These are phyloP conservation scores for Rhizopogon rudus DNA, from an alignment of 768 basidiomycete genomes.

Conservation along the genomic window DNA sequence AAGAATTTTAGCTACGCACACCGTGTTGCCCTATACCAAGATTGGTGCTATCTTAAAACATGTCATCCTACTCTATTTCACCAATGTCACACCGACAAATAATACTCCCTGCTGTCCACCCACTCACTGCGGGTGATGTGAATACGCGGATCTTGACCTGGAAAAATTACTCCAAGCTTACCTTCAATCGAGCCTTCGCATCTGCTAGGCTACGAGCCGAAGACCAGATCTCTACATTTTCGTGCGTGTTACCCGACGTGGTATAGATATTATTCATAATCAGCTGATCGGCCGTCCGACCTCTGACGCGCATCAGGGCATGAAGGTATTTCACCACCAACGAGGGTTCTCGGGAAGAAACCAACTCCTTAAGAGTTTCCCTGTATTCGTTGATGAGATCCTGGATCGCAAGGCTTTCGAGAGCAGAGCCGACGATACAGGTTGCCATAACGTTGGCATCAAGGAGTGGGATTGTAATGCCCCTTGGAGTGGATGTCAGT, in stretches of 20 bases:
- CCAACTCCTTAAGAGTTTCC: not conserved
- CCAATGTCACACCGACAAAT: too few relatives aligned
- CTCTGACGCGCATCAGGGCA: too few relatives aligned
- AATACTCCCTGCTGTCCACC: too few relatives aligned
- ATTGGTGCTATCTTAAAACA: not conserved
- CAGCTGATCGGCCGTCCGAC: too few relatives aligned
- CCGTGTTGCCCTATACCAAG: too few relatives aligned
- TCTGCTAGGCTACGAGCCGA: not conserved
- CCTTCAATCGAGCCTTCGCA: not conserved
- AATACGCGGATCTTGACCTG: not conserved
- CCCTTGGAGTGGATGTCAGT: not conserved
- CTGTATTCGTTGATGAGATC: not conserved
- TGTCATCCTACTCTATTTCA: too few relatives aligned
- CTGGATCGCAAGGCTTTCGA: not conserved
- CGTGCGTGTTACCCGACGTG: not conserved
- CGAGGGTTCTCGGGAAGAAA: too few relatives aligned
- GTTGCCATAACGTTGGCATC: not conserved
- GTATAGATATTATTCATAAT: constrained; percentile 1
- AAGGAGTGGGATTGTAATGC: not conserved
- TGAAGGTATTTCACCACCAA: too few relatives aligned
- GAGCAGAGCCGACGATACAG: not conserved
- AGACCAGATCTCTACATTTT: constrained; percentile 1
- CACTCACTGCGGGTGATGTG: not conserved
- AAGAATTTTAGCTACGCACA: too few relatives aligned
- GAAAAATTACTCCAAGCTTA: not conserved